phyloP scores from a whole-genome alignment of 176 grass and related monocot species.

The Dendrocalamus sinicus region DNA sequence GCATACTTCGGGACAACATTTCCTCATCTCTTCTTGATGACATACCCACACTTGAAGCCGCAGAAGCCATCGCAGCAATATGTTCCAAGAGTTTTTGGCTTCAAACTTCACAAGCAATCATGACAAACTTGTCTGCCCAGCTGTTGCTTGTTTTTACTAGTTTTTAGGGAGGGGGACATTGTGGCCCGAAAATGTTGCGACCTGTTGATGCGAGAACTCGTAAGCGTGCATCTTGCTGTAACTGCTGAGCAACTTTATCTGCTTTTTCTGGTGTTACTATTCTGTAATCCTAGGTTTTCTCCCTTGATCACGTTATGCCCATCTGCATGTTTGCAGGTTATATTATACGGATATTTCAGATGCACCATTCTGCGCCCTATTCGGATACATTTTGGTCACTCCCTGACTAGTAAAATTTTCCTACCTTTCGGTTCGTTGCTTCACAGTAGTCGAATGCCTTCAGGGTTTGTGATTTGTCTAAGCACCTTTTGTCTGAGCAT shows the following conservation, averaged over 20 bases:
- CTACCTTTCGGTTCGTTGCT: not conserved
- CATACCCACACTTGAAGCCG: slow-evolving; percentile 86
- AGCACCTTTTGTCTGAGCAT: too few relatives aligned
- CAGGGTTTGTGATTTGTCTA: too few relatives aligned
- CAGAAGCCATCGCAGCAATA: slow-evolving; percentile 87
- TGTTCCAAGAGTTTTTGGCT: slow-evolving; percentile 81
- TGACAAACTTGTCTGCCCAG: slow-evolving; percentile 49
- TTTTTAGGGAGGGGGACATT: slow-evolving; percentile 45
- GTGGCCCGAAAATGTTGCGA: slow-evolving; percentile 45
- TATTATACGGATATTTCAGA: not conserved
- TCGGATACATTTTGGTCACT: not conserved
- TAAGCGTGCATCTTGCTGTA: slow-evolving; percentile 35
- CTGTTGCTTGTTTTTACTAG: slow-evolving; percentile 46
- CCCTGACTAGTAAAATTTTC: not conserved
- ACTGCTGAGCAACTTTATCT: slow-evolving; percentile 44
- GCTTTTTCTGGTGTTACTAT: slow-evolving; percentile 36
- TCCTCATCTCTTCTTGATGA: slow-evolving; percentile 95
- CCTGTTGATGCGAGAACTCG: slow-evolving; percentile 38
- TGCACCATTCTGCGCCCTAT: not conserved
- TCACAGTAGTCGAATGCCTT: not conserved
- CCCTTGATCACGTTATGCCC: slow-evolving; percentile 16
- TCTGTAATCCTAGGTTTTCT: slow-evolving; percentile 42
- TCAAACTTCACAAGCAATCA: slow-evolving; percentile 82
- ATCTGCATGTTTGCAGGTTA: not conserved
- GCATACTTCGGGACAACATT: slow-evolving; percentile 95